Evolutionary conservation across 805 yeast species (phyloP).

Genomic region (Starmerella ratchasimensis): DNA sequence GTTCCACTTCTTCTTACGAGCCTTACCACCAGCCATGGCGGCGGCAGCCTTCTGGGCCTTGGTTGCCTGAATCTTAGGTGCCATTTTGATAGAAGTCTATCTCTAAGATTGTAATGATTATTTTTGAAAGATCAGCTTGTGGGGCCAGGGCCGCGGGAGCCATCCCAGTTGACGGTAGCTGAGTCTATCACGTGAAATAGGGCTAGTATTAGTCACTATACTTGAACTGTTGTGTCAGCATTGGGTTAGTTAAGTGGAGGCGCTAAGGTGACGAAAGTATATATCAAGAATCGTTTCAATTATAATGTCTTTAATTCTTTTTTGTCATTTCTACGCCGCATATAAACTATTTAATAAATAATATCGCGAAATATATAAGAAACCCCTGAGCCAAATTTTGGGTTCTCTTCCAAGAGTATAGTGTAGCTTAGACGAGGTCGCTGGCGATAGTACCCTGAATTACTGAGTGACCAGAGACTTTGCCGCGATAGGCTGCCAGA

Average conservation of each 20-base stretch:
- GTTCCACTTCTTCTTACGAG: constrained; percentile 99
- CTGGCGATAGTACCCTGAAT: no score
- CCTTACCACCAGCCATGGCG: constrained; percentile 99
- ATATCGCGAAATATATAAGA: no score
- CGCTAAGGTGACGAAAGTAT: neutral
- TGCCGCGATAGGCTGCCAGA: neutral
- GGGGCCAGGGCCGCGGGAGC: constrained; percentile 5
- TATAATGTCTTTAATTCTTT: no score
- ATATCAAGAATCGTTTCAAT: no score
- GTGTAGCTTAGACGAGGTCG: no score
- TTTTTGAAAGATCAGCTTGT: constrained; percentile 8
- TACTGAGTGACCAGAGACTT: no score
- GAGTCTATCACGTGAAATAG: constrained; percentile 17
- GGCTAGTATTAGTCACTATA: constrained; percentile 6
- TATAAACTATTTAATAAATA: no score
- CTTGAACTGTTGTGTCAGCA: neutral
- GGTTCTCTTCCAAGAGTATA: no score
- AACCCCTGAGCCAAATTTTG: no score
- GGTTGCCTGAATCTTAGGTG: constrained; percentile 97
- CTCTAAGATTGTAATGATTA: constrained; percentile 8
- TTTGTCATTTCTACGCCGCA: no score
- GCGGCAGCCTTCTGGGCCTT: constrained; percentile 99
- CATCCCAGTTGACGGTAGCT: neutral
- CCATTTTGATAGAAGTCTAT: constrained; percentile 47
- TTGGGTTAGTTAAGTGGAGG: neutral